Evolutionary conservation across 352 stramenopile genomes (phyloP).

Genomic region (Globisporangium polare): DNA sequence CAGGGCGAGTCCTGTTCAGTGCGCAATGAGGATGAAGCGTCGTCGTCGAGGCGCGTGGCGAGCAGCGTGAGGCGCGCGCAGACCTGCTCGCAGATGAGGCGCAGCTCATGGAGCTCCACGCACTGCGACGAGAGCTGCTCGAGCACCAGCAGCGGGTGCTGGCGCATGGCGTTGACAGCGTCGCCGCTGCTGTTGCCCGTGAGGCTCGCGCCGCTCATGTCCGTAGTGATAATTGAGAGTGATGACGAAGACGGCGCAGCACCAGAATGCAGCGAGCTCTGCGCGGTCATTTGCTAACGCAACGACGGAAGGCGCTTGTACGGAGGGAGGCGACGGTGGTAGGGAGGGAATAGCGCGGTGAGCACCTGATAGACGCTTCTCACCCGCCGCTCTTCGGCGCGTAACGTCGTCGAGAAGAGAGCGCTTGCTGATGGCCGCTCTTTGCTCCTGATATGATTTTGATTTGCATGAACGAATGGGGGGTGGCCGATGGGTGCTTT

Average conservation of each 20-base stretch:
- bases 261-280: not conserved
- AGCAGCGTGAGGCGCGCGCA: constrained; percentile 9
- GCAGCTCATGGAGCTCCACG: constrained; percentile 14
- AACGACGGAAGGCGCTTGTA: not conserved
- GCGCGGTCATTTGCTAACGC: not conserved
- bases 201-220: not conserved
- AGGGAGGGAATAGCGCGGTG: not conserved
- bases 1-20: not conserved
- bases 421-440: not conserved
- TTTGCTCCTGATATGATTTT: constrained; percentile 1
- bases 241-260: not conserved
- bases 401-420: no score
- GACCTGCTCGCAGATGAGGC: constrained; percentile 11
- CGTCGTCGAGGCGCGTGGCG: constrained; percentile 2
- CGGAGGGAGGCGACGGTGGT: not conserved
- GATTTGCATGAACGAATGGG: constrained; percentile 2
- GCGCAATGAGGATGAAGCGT: not conserved
- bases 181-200: not conserved
- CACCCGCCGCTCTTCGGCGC: no score
- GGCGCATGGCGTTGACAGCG: not conserved
- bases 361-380: no score
- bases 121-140: constrained; percentile 19
- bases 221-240: not conserved
- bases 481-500: not conserved
- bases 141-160: constrained; percentile 13